Conservation (phyloP, 2,329 filamentous ascomycete species). For the Penicillium palitans region DNA sequence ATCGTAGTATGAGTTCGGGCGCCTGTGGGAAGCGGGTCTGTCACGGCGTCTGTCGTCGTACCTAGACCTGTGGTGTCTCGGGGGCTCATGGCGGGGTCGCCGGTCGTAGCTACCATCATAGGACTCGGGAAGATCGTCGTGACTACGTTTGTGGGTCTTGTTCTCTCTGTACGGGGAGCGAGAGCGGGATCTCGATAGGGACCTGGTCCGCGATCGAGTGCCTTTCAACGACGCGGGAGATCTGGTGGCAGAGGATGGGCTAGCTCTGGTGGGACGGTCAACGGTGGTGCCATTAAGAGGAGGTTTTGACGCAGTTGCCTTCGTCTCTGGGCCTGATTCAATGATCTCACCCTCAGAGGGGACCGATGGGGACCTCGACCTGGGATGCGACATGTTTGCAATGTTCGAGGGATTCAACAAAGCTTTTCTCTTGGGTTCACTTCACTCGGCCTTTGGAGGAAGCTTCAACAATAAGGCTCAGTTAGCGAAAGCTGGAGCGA, state of each 20-base stretch:
- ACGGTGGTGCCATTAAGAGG: slow-evolving; percentile 75
- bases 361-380: slow-evolving; percentile 57
- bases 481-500: slow-evolving; percentile 41
- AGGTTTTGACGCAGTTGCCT: slow-evolving; percentile 83
- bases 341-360: slow-evolving; percentile 87
- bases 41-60: slow-evolving; percentile 41
- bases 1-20: slow-evolving; percentile 49
- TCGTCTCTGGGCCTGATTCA: slow-evolving; percentile 69
- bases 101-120: slow-evolving; percentile 26
- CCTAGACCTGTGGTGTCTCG: slow-evolving; percentile 37
- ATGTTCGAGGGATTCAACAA: slow-evolving; percentile 7
- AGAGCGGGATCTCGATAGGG: slow-evolving; percentile 37
- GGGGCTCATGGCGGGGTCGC: slow-evolving; percentile 32
- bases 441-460: slow-evolving; percentile 25
- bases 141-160: slow-evolving; percentile 45
- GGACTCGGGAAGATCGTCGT: slow-evolving; percentile 40
- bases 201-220: slow-evolving; percentile 48
- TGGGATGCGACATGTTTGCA: slow-evolving; percentile 49
- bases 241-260: slow-evolving; percentile 52
- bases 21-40: slow-evolving; percentile 46
- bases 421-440: not conserved
- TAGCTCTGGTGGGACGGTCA: slow-evolving; percentile 89
- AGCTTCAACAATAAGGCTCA: slow-evolving; percentile 31
- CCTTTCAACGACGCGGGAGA: slow-evolving; percentile 49
- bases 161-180: slow-evolving; percentile 45